Evolutionary conservation across 768 basidiomycete genomes (phyloP), one percentile per base, ranked within the genome.

Genomic region (Termitomyces sp.): DNA sequence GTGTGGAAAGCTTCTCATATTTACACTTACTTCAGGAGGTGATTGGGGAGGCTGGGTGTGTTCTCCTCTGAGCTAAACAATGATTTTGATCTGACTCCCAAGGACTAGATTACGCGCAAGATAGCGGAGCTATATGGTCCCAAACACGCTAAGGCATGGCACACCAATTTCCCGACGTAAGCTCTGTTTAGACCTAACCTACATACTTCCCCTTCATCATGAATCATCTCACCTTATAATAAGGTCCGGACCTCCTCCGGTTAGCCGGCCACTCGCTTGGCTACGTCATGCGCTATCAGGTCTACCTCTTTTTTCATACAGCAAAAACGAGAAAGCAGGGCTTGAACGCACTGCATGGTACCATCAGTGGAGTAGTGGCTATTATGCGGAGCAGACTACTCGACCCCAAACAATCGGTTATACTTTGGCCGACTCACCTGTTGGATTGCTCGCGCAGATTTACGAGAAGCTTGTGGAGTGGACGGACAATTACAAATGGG

Each of bases 331-430:
- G 34, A 69, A 73, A 26, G 72, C 66, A 4, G 75, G 71, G 0
- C 32, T 75, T 10, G 67, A 71, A 43, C 62, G 71, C 7, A 66
- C 68, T 0, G 18, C 58, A n/a, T 69, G 64, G 65, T 77, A 71
- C 62, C 27, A 55, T 14, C 60, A 47, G 0, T 62, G 67, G 33
- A 68, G 74, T 4, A 40, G 39, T 1, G 82, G 79, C 6, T 84
- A 84, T 58, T 71, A 66, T 52, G 16, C 53, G 2, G 59, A 72
- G 53, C 82, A 82, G 55, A 67, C 76, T 0, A 82, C 80, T 0
- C 73, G 77, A 53, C 82, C 82, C 0, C 82, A 83, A 61, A 83
- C 80, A 0, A 57, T 82, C 8, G 84, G 82, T 0, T 87, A 86
- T 60, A 58, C 71, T 5, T 69, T 87, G 1, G 70, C 80, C 1